Conservation (phyloP, 2,329 filamentous ascomycete genomes). For the Aspergillus ustus region DNA sequence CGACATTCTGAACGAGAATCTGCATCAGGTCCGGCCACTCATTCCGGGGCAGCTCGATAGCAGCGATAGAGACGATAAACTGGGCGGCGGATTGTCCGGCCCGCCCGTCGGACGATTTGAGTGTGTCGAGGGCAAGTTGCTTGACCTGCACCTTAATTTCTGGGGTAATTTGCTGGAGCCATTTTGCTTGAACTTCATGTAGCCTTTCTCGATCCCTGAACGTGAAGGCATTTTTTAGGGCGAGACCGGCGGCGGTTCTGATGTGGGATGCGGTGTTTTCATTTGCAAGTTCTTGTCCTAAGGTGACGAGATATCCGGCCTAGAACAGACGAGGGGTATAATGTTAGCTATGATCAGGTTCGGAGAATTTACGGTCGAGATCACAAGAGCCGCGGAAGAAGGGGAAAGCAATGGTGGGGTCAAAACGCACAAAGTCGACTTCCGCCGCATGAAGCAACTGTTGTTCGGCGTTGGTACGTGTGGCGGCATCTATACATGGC, state of each 20-base stretch:
- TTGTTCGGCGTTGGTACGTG: constrained; percentile 89
- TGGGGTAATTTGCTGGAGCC: constrained; percentile 80
- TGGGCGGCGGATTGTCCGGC: constrained; percentile 90
- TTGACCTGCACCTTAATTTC: constrained; percentile 88
- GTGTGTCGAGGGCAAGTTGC: constrained; percentile 84
- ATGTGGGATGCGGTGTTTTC: constrained; percentile 82
- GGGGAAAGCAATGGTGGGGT: constrained; percentile 16
- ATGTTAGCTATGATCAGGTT: constrained; percentile 26
- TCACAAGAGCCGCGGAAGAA: constrained; percentile 36
- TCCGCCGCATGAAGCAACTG: constrained; percentile 92
- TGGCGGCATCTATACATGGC: constrained; percentile 72
- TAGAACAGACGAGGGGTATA: constrained; percentile 46
- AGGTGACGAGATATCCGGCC: constrained; percentile 89
- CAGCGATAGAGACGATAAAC: constrained; percentile 91
- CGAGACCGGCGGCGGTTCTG: constrained; percentile 91
- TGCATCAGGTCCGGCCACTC: constrained; percentile 95
- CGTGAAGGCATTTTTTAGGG: constrained; percentile 97
- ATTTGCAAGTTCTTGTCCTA: constrained; percentile 93
- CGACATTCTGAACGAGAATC: constrained; percentile 88
- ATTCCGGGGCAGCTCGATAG: constrained; percentile 89
- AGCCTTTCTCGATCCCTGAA: constrained; percentile 87
- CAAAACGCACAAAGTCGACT: constrained; percentile 82
- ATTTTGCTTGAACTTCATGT: constrained; percentile 90
- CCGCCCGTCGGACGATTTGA: constrained; percentile 76
- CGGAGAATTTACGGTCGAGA: constrained; percentile 23